Evolutionary conservation across 2,329 filamentous ascomycete genomes (phyloP).

Genomic region (Epicoccum nigrum): DNA sequence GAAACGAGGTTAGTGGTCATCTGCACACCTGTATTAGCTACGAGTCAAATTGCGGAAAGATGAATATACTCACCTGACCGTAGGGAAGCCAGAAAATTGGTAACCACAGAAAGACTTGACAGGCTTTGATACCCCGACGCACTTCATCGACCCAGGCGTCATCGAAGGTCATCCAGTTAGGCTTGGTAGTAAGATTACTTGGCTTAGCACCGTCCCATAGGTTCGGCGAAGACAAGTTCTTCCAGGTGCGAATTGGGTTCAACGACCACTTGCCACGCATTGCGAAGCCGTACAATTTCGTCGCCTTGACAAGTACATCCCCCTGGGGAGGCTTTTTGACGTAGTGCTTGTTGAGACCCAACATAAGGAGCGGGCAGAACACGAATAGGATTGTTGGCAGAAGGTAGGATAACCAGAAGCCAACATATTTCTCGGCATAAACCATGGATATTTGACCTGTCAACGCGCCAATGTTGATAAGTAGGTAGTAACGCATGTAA

Average conservation of each 20-base stretch:
- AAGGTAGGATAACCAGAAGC: conserved; percentile 73
- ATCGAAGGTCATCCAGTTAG: conserved; percentile 78
- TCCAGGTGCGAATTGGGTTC: conserved; percentile 60
- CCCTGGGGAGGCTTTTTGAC: conserved; percentile 66
- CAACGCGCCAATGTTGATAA: conserved; percentile 71
- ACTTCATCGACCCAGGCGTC: conserved; percentile 74
- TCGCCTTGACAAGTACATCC: conserved; percentile 71
- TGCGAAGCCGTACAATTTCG: conserved; percentile 63
- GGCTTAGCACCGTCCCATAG: conserved; percentile 64
- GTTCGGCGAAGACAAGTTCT: conserved; percentile 52
- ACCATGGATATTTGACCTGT: conserved; percentile 70
- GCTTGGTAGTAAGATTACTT: conserved; percentile 62
- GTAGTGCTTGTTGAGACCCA: conserved; percentile 40
- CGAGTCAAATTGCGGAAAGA: not conserved
- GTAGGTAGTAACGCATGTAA: conserved; percentile 73
- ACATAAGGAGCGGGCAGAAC: conserved; percentile 62
- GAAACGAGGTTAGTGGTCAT: conserved; percentile 65
- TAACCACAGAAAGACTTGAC: conserved; percentile 57
- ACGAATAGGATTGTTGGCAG: conserved; percentile 69
- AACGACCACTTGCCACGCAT: conserved; percentile 66
- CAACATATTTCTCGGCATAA: conserved; percentile 75
- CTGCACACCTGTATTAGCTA: conserved; percentile 38
- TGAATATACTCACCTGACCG: conserved; percentile 46
- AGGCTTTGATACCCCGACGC: conserved; percentile 29
- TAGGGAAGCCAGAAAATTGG: conserved; percentile 61